Evolutionary conservation across 2,329 filamentous ascomycete genomes (phyloP).

Genomic region (Aspergillus sp.): DNA sequence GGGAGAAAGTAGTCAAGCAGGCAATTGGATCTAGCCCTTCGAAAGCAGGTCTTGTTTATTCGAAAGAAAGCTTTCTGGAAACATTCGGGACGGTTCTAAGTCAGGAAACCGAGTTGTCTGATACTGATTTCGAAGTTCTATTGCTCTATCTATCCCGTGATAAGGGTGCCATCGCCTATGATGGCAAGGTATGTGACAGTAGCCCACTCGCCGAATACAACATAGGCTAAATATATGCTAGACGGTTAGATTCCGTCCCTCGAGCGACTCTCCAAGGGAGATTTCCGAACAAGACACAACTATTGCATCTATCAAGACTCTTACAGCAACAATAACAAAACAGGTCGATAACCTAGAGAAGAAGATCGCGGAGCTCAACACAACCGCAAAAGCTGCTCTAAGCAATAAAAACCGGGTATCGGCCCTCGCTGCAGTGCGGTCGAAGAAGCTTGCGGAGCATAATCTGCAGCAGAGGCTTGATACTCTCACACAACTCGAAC

Average conservation of each 20-base stretch:
- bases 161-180: slow-evolving; percentile 52
- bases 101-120: slow-evolving; percentile 53
- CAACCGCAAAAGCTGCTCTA: slow-evolving; percentile 68
- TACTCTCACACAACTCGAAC: slow-evolving; percentile 77
- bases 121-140: slow-evolving; percentile 68
- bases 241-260: slow-evolving; percentile 71
- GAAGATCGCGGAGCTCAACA: slow-evolving; percentile 51
- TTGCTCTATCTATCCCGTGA: slow-evolving; percentile 70
- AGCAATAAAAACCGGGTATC: slow-evolving; percentile 69
- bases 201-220: neutral
- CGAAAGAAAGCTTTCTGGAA: slow-evolving; percentile 63
- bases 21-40: slow-evolving; percentile 46
- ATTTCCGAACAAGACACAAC: slow-evolving; percentile 78
- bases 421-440: slow-evolving; percentile 75
- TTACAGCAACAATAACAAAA: slow-evolving; percentile 65
- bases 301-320: slow-evolving; percentile 75
- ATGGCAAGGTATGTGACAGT: slow-evolving; percentile 42
- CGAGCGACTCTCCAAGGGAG: slow-evolving; percentile 46
- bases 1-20: slow-evolving; percentile 54
- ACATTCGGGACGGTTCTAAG: slow-evolving; percentile 57
- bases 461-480: slow-evolving; percentile 70
- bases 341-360: slow-evolving; percentile 66
- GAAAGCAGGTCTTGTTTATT: slow-evolving; percentile 66
- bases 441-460: slow-evolving; percentile 77
- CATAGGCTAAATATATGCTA: slow-evolving; percentile 33